Conservation (phyloP, 2,329 filamentous ascomycete species). For the Chaetomiaceae sp. region DNA sequence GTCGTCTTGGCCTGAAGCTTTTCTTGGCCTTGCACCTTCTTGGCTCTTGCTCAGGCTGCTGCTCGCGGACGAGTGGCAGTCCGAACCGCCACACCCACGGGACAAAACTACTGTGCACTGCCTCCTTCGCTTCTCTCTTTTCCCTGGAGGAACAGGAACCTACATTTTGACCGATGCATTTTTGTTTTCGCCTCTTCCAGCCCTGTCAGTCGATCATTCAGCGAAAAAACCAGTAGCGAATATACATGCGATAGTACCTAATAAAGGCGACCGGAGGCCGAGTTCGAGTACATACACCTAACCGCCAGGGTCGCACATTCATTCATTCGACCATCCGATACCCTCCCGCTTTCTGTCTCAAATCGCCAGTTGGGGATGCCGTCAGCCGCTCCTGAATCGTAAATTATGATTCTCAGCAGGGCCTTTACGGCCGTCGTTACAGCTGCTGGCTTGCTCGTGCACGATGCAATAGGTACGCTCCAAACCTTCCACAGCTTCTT, state of each 20-base stretch:
- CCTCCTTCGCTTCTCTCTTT: slow-evolving; percentile 6
- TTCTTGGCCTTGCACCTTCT: background rate
- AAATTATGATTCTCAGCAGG: slow-evolving; percentile 29
- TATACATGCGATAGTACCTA: background rate
- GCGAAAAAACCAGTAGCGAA: background rate
- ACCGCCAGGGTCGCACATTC: background rate
- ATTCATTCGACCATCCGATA: background rate
- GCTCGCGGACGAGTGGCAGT: background rate
- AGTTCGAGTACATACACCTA: background rate
- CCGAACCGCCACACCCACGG: slow-evolving; percentile 13
- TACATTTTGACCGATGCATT: background rate
- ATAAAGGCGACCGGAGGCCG: background rate
- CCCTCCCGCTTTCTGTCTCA: background rate
- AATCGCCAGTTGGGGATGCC: slow-evolving; percentile 8
- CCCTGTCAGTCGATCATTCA: slow-evolving; percentile 1
- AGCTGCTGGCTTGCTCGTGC: slow-evolving; percentile 24
- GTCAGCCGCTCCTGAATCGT: background rate
- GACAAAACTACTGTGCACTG: slow-evolving; percentile 12
- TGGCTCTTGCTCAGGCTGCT: background rate
- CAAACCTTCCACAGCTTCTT: background rate
- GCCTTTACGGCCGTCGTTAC: slow-evolving; percentile 30
- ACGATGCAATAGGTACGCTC: slow-evolving; percentile 27
- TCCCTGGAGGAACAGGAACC: background rate
- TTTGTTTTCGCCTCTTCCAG: background rate
- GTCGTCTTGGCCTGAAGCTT: background rate